A percentile compares a stretch with the other conserved stretches of the same genome.
Evolutionary conservation across 169 alveolate species (phyloP).

Genomic region (Fabrea salina): DNA sequence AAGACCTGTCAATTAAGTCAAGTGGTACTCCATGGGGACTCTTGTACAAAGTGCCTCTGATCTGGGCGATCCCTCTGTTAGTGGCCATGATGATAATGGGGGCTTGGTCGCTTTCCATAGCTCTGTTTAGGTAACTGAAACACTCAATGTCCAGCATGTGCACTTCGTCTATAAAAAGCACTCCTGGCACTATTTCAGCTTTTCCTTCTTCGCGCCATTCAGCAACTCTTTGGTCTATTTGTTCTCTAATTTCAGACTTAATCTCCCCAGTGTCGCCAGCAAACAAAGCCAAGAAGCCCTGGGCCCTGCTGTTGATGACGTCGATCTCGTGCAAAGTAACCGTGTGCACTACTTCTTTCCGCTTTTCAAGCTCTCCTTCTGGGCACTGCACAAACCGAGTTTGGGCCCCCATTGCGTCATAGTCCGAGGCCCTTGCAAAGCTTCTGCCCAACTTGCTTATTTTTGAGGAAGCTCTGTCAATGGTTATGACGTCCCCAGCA

Average conservation of each 20-base stretch:
- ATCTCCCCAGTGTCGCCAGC: constrained; percentile 99
- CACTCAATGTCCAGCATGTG: constrained; percentile 99
- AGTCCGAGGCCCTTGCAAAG: constrained; percentile 95
- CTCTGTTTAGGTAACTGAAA: constrained; percentile 97
- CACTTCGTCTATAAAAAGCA: constrained; percentile 98
- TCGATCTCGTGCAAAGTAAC: constrained; percentile 99
- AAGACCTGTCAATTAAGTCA: constrained; percentile 96
- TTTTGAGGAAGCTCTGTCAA: constrained; percentile 96
- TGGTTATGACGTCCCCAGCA: constrained; percentile 95
- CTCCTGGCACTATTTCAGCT: constrained; percentile 91
- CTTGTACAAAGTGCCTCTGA: constrained; percentile 97
- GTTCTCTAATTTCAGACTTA: constrained; percentile 95
- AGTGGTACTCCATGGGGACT: constrained; percentile 99
- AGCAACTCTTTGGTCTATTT: constrained; percentile 96
- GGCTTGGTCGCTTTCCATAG: constrained; percentile 95
- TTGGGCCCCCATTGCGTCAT: constrained; percentile 97
- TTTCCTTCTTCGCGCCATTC: constrained; percentile 99
- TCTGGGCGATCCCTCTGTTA: constrained; percentile 96
- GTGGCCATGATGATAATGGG: constrained; percentile 99
- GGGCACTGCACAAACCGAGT: constrained; percentile 94
- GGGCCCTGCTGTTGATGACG: constrained; percentile 95
- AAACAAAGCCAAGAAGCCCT: constrained; percentile 97
- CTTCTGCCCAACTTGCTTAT: constrained; percentile 96
- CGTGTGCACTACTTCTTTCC: constrained; percentile 97
- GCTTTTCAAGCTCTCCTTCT: constrained; percentile 98